phyloP scores from a whole-genome alignment of 768 basidiomycete species.

The Hirschioporus abietinus region DNA sequence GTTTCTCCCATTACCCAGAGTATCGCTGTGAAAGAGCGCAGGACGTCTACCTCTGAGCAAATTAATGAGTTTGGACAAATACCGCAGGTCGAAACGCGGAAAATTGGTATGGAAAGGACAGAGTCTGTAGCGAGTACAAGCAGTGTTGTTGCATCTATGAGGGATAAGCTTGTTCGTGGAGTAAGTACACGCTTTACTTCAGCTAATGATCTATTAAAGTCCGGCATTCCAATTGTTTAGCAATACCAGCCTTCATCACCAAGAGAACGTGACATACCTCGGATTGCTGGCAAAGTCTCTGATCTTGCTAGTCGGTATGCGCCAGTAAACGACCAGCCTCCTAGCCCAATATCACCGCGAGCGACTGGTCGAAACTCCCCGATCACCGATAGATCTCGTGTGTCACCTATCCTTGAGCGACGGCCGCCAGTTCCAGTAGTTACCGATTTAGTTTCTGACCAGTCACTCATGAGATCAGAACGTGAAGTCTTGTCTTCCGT shows the following conservation, averaged over 20 bases:
- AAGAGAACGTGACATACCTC: constrained; percentile 55
- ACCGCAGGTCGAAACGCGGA: neutral
- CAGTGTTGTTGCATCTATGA: constrained; percentile 65
- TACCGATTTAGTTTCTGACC: neutral
- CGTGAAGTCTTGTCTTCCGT: neutral
- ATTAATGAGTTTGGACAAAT: neutral
- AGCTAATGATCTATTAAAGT: neutral
- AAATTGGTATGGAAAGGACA: constrained; percentile 35
- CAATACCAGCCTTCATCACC: constrained; percentile 38
- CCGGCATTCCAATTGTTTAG: neutral
- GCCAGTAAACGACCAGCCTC: constrained; percentile 30
- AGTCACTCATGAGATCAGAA: neutral
- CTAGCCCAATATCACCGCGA: neutral
- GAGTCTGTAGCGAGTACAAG: constrained; percentile 50
- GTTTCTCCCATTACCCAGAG: neutral
- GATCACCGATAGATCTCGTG: neutral
- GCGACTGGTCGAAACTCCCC: neutral
- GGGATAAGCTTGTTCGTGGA: constrained; percentile 51
- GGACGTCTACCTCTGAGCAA: neutral
- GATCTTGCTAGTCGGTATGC: constrained; percentile 62
- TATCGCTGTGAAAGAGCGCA: neutral
- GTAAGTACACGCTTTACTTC: constrained; percentile 32
- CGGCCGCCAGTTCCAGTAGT: neutral
- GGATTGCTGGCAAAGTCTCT: constrained; percentile 57
- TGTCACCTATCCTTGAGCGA: neutral